Base-by-base conservation (phyloP, 2,329 filamentous ascomycete species). In the Myotisia sp. region DNA sequence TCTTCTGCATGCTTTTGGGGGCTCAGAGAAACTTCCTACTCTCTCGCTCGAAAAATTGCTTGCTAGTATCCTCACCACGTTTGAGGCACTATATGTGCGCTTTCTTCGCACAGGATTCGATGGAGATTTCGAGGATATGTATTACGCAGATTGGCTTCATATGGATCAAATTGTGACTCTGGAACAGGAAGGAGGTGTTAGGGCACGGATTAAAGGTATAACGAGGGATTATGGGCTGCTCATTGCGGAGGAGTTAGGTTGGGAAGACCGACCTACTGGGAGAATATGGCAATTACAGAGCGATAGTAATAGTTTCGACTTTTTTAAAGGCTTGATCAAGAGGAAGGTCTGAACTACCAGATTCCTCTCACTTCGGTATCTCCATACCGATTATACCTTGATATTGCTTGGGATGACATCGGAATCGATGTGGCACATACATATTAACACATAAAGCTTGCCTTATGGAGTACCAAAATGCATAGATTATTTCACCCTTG, bases 271-370 rank as follows among this genome's bases (percentile, higher is more conserved):
- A 34, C 63, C 68, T 2, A 93, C 82, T 0, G 86, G 87, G 0
- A 80, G 71, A 57, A 64, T 79, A 32, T 87, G 80, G 71, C 74
- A 79, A 47, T 59, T 98, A 58, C 86, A 94, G 64, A 94, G 85
- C 55, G 90, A 98, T 56, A 84, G 86, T 53, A 98, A 98, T 51
- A 94, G 86, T 55, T 98, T 98, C 63, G 90, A 98, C 59, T 98
- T 93, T 55, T 92, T 93, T 62, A 82, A 73, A 51, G 90, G 90
- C 0, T 52, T 98, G 48, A 63, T 98, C 13, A 83, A 74, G 63
- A 71, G 78, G 49, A 95, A 92, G 65, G 56, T 76, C 2, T 85
- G 26, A 37, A 9, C n/a, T n/a, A n/a, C n/a, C n/a, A n/a, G n/a
- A n/a, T n/a, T n/a, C n/a, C n/a, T n/a, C n/a, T n/a, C n/a, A n/a